Evolutionary conservation across 1,284 basidiomycete genomes (phyloP).

Genomic region (Tremellales sp.): DNA sequence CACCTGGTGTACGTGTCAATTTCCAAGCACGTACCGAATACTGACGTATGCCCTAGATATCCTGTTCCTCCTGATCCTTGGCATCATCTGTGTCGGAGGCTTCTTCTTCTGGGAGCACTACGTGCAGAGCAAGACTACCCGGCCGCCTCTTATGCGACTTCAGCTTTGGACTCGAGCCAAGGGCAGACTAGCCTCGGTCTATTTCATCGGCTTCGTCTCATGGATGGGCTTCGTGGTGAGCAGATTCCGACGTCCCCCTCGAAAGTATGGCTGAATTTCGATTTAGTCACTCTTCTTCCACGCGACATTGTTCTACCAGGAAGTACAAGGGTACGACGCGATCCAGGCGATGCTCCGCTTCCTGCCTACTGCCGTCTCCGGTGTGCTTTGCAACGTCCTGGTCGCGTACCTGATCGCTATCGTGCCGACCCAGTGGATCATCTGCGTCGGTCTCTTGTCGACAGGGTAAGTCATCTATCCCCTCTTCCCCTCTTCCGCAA

Average conservation of each 20-base stretch:
- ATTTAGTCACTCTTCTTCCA: slow-evolving; percentile 34
- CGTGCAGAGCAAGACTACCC: slow-evolving; percentile 50
- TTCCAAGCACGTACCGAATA: slow-evolving; percentile 37
- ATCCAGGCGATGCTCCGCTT: slow-evolving; percentile 71
- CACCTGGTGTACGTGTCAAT: slow-evolving; percentile 69
- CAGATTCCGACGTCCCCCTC: neutral
- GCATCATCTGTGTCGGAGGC: slow-evolving; percentile 56
- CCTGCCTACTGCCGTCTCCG: slow-evolving; percentile 69
- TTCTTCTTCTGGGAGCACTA: slow-evolving; percentile 69
- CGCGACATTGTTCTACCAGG: slow-evolving; percentile 41
- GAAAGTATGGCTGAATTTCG: neutral
- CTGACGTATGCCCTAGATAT: slow-evolving; percentile 35
- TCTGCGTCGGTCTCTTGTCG: slow-evolving; percentile 61
- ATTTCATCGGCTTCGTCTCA: slow-evolving; percentile 63
- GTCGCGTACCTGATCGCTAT: slow-evolving; percentile 43
- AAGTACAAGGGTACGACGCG: slow-evolving; percentile 30
- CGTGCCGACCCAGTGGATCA: slow-evolving; percentile 36
- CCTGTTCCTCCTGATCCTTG: slow-evolving; percentile 58
- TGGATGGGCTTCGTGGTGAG: slow-evolving; percentile 59
- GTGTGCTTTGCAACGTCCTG: slow-evolving; percentile 60
- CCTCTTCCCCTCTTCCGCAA: neutral
- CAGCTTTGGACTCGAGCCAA: slow-evolving; percentile 64
- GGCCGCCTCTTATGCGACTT: slow-evolving; percentile 66
- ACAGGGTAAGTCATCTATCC: slow-evolving; percentile 40
- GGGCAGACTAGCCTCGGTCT: slow-evolving; percentile 63